phyloP scores from a whole-genome alignment of 2,329 filamentous ascomycete species.

The Fusarium tjaetaba region DNA sequence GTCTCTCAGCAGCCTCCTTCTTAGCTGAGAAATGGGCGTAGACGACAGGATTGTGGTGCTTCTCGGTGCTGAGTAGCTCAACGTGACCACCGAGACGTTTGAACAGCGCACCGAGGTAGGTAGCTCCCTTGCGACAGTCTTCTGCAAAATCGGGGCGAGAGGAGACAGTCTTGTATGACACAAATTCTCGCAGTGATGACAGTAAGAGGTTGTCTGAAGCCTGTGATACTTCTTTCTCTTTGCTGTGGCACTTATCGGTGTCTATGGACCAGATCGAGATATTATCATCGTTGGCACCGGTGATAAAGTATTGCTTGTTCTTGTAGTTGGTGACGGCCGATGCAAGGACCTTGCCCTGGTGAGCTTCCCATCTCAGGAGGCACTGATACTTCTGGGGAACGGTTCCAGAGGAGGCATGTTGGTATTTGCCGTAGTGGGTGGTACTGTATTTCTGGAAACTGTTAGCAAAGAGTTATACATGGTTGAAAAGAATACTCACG shows the following conservation, averaged over 20 bases:
- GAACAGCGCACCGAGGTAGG: slow-evolving; percentile 89
- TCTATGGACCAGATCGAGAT: slow-evolving; percentile 88
- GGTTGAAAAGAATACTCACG: slow-evolving; percentile 59
- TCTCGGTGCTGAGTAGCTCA: slow-evolving; percentile 86
- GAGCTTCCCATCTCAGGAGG: slow-evolving; percentile 80
- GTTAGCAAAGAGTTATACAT: background rate
- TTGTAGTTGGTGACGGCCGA: slow-evolving; percentile 79
- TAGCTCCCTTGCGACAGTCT: slow-evolving; percentile 92
- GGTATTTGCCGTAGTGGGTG: slow-evolving; percentile 69
- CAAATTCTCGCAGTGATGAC: slow-evolving; percentile 82
- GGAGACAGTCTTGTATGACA: slow-evolving; percentile 92
- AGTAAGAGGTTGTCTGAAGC: slow-evolving; percentile 65
- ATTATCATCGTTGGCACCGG: slow-evolving; percentile 90
- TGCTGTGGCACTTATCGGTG: slow-evolving; percentile 47
- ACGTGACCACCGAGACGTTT: slow-evolving; percentile 91
- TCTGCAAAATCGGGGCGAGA: slow-evolving; percentile 86
- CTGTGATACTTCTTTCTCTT: slow-evolving; percentile 53
- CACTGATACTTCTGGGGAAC: slow-evolving; percentile 86
- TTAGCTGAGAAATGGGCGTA: slow-evolving; percentile 87
- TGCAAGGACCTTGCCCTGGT: slow-evolving; percentile 86
- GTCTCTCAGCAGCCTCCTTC: slow-evolving; percentile 68
- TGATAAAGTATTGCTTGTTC: slow-evolving; percentile 85
- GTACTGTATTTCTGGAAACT: slow-evolving; percentile 70
- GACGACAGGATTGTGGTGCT: slow-evolving; percentile 89
- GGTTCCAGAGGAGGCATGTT: slow-evolving; percentile 57